Conservation (phyloP, 2,329 filamentous ascomycete species). For the Cordyceps cicadae region DNA sequence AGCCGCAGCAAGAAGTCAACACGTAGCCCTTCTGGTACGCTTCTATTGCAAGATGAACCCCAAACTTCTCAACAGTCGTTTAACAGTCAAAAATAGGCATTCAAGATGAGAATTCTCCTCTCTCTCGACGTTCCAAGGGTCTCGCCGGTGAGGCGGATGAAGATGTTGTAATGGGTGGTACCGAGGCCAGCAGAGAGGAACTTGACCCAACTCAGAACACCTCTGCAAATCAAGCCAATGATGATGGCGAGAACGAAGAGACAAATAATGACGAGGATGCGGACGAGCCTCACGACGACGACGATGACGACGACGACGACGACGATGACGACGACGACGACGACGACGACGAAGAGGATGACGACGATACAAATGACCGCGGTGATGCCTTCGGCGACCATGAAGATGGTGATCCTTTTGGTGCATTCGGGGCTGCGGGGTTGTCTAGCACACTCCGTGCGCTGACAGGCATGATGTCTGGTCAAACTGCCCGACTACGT, state of each 20-base stretch:
- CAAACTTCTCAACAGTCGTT: not conserved
- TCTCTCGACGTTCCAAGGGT: conserved; percentile 45
- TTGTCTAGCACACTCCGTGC: conserved; percentile 77
- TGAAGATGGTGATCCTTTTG: conserved; percentile 57
- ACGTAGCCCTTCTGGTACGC: not conserved
- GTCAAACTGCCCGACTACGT: conserved; percentile 69
- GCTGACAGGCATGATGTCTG: conserved; percentile 84
- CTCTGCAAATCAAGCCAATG: conserved; percentile 22
- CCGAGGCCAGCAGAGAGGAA: conserved; percentile 43
- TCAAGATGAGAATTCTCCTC: conserved; percentile 21
- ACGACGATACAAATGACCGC: conserved; percentile 33
- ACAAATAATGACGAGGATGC: not conserved
- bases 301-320: conserved; percentile 29
- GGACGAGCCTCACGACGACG: conserved; percentile 28
- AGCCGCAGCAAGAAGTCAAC: conserved; percentile 6
- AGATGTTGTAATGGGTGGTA: conserved; percentile 65
- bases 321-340: conserved; percentile 27
- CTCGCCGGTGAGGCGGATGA: conserved; percentile 45
- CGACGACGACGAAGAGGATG: conserved; percentile 27
- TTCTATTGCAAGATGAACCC: not conserved
- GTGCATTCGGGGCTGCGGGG: conserved; percentile 60
- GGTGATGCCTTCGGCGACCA: conserved; percentile 55
- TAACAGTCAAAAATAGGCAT: not conserved
- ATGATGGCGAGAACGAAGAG: conserved; percentile 12
- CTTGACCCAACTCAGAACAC: conserved; percentile 34